These are phyloP conservation scores for Mycena rebaudengoi DNA, from an alignment of 768 basidiomycete species.

Conservation along the genomic window DNA sequence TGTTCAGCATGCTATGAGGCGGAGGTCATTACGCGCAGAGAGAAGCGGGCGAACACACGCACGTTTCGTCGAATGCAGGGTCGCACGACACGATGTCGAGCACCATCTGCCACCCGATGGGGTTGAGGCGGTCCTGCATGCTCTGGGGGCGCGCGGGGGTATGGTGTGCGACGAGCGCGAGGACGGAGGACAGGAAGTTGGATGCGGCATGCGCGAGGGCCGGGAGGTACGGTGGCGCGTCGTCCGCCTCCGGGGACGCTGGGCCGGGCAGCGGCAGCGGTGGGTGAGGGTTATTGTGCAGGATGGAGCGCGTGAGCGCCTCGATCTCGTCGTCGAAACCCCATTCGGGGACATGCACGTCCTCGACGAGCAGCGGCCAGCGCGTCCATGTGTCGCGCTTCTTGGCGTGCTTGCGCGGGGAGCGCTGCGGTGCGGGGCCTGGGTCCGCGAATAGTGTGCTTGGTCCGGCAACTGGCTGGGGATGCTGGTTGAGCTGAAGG, in stretches of 20 bases:
- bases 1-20: slow-evolving; percentile 3
- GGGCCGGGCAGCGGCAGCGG: too few species aligned
- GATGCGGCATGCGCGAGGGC: slow-evolving; percentile 54
- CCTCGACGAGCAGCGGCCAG: slow-evolving; percentile 74
- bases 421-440: background rate
- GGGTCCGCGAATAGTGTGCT: background rate
- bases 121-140: slow-evolving; percentile 70
- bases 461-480: background rate
- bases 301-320: slow-evolving; percentile 50
- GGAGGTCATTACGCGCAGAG: too few species aligned
- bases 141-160: slow-evolving; percentile 63
- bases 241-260: slow-evolving; percentile 34
- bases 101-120: slow-evolving; percentile 72
- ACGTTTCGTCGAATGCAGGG: slow-evolving; percentile 46
- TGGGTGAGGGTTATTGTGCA: slow-evolving; percentile 34
- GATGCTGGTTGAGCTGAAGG: background rate
- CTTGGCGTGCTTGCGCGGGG: background rate
- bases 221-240: slow-evolving; percentile 38
- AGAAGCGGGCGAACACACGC: slow-evolving; percentile 25
- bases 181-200: slow-evolving; percentile 56
- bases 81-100: slow-evolving; percentile 57
- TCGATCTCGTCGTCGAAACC: slow-evolving; percentile 72
- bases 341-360: slow-evolving; percentile 77
- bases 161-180: slow-evolving; percentile 64
- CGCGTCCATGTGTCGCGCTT: slow-evolving; percentile 71